A percentile compares a stretch with the other conserved stretches of the same genome.
Conservation (phyloP, 2,329 filamentous ascomycete species). For the Diplodia seriata region DNA sequence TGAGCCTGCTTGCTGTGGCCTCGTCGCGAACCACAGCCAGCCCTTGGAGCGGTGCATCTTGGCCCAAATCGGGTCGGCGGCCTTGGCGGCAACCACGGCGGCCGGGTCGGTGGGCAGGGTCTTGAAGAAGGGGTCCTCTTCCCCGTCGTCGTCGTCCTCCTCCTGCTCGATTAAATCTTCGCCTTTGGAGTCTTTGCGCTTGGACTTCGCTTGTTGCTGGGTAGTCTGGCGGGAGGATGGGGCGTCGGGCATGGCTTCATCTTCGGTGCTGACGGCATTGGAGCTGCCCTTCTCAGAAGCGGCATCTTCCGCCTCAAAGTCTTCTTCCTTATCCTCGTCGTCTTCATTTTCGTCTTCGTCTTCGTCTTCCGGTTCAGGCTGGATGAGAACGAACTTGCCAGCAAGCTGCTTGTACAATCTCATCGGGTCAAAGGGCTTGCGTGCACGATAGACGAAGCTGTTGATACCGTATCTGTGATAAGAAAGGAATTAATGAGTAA, state of each 20-base stretch:
- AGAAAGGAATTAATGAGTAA: neutral
- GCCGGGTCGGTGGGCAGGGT: conserved; percentile 32
- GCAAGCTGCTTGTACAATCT: conserved; percentile 51
- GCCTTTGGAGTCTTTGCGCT: conserved; percentile 19
- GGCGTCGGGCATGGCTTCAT: conserved; percentile 34
- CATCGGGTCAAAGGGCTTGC: conserved; percentile 53
- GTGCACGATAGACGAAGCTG: conserved; percentile 72
- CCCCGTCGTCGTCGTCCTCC: conserved; percentile 38
- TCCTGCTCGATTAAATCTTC: conserved; percentile 39
- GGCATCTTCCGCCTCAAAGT: conserved; percentile 38
- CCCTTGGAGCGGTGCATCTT: conserved; percentile 70
- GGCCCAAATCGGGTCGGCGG: conserved; percentile 59
- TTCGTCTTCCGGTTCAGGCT: conserved; percentile 47
- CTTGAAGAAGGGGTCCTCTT: conserved; percentile 39
- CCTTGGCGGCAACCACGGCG: conserved; percentile 62
- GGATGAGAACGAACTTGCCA: conserved; percentile 53
- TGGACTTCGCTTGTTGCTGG: conserved; percentile 1
- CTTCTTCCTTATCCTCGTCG: conserved; percentile 39
- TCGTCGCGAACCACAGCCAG: conserved; percentile 65
- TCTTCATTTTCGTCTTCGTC: conserved; percentile 34
- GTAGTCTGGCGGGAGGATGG: neutral
- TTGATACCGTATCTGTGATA: conserved; percentile 66
- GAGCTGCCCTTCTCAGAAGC: conserved; percentile 1
- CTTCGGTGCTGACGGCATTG: conserved; percentile 23
- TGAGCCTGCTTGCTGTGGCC: conserved; percentile 62